These are phyloP conservation scores for Akanthomyces muscarius DNA, from an alignment of 2,329 filamentous ascomycete species.

Conservation along the genomic window DNA sequence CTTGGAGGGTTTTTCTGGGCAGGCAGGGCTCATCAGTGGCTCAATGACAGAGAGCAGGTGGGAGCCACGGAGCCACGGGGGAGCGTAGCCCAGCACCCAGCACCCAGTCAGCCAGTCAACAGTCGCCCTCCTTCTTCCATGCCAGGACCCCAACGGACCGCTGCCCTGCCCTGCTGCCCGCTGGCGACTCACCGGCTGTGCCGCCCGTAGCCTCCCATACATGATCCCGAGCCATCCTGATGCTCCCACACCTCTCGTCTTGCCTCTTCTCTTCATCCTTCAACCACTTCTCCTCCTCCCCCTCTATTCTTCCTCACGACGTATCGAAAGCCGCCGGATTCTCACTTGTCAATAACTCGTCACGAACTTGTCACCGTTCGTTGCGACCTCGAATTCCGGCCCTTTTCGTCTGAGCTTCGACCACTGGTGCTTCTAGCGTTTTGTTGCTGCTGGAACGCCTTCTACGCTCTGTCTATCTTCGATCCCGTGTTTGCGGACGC, in stretches of 20 bases:
- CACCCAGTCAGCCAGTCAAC: background rate
- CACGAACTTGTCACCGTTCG: conserved; percentile 24
- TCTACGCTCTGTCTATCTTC: background rate
- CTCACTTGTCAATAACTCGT: conserved; percentile 12
- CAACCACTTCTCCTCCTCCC: conserved; percentile 21
- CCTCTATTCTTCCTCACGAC: conserved; percentile 27
- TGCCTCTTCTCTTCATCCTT: conserved; percentile 22
- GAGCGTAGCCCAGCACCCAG: background rate
- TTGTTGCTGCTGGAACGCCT: conserved; percentile 18
- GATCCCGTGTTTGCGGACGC: conserved; percentile 16
- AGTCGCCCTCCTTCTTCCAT: background rate
- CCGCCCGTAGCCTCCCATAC: conserved; percentile 24
- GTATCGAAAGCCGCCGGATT: conserved; percentile 30
- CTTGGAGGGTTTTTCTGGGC: background rate
- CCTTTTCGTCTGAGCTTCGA: conserved; percentile 28
- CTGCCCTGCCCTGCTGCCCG: background rate
- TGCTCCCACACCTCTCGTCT: conserved; percentile 22
- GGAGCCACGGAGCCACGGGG: background rate
- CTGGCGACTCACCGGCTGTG: conserved; percentile 19
- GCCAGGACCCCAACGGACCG: background rate
- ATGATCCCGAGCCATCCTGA: conserved; percentile 21
- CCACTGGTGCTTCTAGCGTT: conserved; percentile 25
- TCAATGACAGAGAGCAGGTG: background rate
- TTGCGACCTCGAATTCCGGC: conserved; percentile 30
- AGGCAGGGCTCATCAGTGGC: background rate